These are phyloP conservation scores for Achaetomium macrosporum DNA, from an alignment of 2,329 filamentous ascomycete genomes.

Conservation along the genomic window DNA sequence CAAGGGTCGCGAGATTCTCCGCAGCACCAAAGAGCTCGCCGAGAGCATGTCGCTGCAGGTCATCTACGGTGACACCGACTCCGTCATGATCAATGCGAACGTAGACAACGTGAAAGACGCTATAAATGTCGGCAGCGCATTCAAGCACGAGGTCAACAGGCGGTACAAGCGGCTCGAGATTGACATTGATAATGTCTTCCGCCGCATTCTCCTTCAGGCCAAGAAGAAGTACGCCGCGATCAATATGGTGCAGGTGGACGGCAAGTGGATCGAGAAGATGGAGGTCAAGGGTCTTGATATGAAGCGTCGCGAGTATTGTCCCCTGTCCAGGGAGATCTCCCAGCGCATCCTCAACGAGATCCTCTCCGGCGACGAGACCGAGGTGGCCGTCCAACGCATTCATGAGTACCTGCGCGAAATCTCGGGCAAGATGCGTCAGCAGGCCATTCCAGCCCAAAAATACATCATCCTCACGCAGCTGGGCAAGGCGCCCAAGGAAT, in stretches of 20 bases:
- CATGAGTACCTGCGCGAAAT: conserved; percentile 89
- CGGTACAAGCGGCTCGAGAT: conserved; percentile 90
- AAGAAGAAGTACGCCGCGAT: conserved; percentile 99
- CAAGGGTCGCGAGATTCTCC: conserved; percentile 95
- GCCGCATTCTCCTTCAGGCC: conserved; percentile 84
- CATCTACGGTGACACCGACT: conserved; percentile 98
- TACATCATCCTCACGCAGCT: conserved; percentile 98
- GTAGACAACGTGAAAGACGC: conserved; percentile 89
- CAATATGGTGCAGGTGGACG: conserved; percentile 83
- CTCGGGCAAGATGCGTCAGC: conserved; percentile 79
- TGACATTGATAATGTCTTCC: conserved; percentile 96
- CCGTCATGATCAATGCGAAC: conserved; percentile 99
- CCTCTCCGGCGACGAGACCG: conserved; percentile 85
- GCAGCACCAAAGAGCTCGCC: conserved; percentile 91
- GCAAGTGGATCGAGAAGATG: conserved; percentile 88
- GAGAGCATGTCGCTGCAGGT: conserved; percentile 88
- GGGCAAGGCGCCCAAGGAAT: conserved; percentile 87
- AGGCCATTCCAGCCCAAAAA: conserved; percentile 68
- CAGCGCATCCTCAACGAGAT: conserved; percentile 87
- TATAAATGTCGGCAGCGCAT: conserved; percentile 84
- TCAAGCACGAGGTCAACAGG: conserved; percentile 93
- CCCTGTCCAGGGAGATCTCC: conserved; percentile 90
- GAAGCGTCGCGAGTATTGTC: conserved; percentile 95
- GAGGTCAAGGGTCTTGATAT: conserved; percentile 98
- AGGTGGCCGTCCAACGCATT: conserved; percentile 79